Evolutionary conservation across 1,284 basidiomycete genomes (phyloP).

Genomic region (Gastroboletus turbinatus): DNA sequence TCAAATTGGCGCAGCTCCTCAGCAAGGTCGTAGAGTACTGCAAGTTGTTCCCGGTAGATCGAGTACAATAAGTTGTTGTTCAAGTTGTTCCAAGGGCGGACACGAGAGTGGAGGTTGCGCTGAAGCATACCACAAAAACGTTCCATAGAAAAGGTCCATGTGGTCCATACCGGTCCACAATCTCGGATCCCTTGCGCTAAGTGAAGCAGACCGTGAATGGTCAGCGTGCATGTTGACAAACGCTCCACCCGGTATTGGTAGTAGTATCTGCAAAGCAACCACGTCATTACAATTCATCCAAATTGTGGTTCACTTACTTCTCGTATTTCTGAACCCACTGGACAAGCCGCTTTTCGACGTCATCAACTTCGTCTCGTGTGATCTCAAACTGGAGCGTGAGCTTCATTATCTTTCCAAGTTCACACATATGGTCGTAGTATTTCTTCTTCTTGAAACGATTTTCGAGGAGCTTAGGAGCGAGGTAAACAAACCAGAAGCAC

Average conservation of each 20-base stretch:
- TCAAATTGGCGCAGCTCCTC: not conserved
- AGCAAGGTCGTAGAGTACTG: not conserved
- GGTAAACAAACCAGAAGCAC: not conserved
- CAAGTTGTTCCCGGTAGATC: not conserved
- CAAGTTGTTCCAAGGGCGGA: not conserved
- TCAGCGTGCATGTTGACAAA: not conserved
- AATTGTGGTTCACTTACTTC: no score
- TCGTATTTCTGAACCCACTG: not conserved
- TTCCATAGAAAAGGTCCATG: not conserved
- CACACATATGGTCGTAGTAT: not conserved
- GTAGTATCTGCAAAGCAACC: no score
- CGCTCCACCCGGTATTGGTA: not conserved
- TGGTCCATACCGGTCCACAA: not conserved
- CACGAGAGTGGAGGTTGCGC: not conserved
- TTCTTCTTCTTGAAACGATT: not conserved
- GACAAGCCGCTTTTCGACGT: not conserved
- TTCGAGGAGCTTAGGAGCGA: not conserved
- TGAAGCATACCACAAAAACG: not conserved
- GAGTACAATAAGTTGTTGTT: not conserved
- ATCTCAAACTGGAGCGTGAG: not conserved
- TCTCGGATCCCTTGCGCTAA: not conserved
- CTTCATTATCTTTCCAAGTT: not conserved
- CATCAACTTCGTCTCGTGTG: not conserved
- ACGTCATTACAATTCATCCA: no score
- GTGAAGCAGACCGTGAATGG: not conserved